Evolutionary conservation across 176 grass and related monocot species (phyloP).

Genomic region (Thalia dealbata): DNA sequence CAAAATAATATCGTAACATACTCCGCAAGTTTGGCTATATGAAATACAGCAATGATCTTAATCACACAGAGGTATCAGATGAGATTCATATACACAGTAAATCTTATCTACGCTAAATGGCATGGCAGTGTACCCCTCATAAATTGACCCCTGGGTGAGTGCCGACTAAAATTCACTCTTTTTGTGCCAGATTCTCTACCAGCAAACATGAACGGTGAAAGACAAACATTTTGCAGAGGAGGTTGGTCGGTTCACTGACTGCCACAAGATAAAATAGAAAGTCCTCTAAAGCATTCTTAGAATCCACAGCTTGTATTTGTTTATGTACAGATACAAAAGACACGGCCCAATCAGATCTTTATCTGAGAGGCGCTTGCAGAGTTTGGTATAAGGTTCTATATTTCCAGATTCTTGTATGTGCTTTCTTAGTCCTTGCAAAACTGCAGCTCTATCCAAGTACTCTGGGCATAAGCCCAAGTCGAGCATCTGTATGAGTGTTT

Average conservation of each 20-base stretch:
- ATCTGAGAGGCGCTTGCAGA: constrained; percentile 70
- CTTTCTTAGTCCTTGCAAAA: constrained; percentile 55
- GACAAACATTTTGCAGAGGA: neutral
- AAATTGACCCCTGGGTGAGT: neutral
- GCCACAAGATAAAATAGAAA: neutral
- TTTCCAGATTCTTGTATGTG: constrained; percentile 66
- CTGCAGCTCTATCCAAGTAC: constrained; percentile 77
- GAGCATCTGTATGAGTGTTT: constrained; percentile 62
- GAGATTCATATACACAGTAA: neutral
- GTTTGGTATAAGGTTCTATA: constrained; percentile 62
- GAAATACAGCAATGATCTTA: neutral
- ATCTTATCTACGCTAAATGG: neutral
- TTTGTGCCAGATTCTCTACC: neutral
- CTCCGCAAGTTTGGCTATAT: neutral
- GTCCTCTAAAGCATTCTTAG: constrained; percentile 63
- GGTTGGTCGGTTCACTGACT: neutral
- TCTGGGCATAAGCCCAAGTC: constrained; percentile 67
- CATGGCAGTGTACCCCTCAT: neutral
- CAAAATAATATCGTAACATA: neutral
- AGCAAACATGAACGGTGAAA: neutral
- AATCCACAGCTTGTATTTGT: constrained; percentile 80
- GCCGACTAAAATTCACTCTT: neutral
- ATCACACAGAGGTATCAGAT: neutral
- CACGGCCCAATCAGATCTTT: constrained; percentile 68
- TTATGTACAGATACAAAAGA: constrained; percentile 71